These are phyloP conservation scores for Ceratocystiopsis sp. DNA, from an alignment of 2,329 filamentous ascomycete species.

Conservation along the genomic window DNA sequence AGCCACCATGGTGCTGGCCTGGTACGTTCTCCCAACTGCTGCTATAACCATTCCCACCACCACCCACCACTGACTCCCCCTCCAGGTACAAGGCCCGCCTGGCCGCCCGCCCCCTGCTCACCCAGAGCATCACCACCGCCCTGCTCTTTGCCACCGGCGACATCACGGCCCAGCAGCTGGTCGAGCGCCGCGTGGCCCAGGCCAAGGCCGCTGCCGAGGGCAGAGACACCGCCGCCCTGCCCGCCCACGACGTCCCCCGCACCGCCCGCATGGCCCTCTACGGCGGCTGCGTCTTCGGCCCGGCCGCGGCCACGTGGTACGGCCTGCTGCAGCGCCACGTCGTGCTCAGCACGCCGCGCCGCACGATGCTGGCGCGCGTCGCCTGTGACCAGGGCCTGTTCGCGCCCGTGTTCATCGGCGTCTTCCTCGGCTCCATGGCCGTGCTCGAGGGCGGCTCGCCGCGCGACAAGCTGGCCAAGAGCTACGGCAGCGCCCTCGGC, in stretches of 20 bases:
- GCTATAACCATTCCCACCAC: too few species aligned
- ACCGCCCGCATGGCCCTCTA: constrained; percentile 69
- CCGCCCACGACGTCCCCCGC: constrained; percentile 47
- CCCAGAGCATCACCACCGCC: constrained; percentile 77
- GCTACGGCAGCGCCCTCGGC: constrained; percentile 53
- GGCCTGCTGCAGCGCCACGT: constrained; percentile 57
- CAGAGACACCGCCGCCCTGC: too few species aligned
- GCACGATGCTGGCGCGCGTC: constrained; percentile 62
- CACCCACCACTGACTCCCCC: neutral
- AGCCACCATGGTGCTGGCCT: neutral
- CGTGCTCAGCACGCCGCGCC: constrained; percentile 42
- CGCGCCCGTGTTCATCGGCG: constrained; percentile 64
- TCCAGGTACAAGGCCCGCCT: constrained; percentile 73
- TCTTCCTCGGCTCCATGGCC: constrained; percentile 76
- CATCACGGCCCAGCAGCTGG: constrained; percentile 73
- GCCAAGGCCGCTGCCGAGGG: constrained; percentile 24
- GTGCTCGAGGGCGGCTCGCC: constrained; percentile 50
- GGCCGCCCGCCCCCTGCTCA: constrained; percentile 67
- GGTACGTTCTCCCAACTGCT: neutral
- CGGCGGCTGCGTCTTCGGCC: constrained; percentile 71
- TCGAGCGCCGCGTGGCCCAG: constrained; percentile 62
- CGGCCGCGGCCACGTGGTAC: constrained; percentile 78
- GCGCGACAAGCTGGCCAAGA: constrained; percentile 51
- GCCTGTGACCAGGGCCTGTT: constrained; percentile 68
- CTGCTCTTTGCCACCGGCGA: constrained; percentile 89